Conservation (phyloP, 768 basidiomycete species). For the Porpolomopsis calyptriformis region DNA sequence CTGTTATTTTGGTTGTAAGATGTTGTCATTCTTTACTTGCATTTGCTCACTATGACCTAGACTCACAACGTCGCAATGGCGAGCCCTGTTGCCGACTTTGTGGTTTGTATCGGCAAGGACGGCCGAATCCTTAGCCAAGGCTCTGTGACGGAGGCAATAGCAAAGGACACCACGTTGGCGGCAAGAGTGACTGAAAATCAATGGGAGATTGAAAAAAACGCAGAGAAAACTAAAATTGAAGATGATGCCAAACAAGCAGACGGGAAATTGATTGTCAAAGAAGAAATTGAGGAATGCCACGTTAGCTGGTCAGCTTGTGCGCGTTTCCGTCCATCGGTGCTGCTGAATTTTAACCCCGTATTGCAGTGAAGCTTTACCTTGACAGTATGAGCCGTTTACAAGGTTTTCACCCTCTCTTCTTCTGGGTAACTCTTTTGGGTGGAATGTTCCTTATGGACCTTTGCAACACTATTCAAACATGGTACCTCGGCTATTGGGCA, state of each 20-base stretch:
- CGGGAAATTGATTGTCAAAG: constrained; percentile 54
- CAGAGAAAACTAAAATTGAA: no score
- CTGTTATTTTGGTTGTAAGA: constrained; percentile 69
- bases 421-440: constrained; percentile 21
- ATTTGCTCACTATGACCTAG: constrained; percentile 14
- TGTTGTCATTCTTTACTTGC: background rate
- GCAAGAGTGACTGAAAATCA: constrained; percentile 22
- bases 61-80: constrained; percentile 45
- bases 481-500: constrained; percentile 39
- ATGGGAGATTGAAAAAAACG: no score
- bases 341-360: constrained; percentile 9
- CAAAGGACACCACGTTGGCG: constrained; percentile 26
- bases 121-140: constrained; percentile 43
- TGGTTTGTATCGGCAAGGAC: constrained; percentile 44
- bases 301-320: constrained; percentile 40
- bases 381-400: constrained; percentile 26
- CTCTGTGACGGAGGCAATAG: constrained; percentile 38
- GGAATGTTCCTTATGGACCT: constrained; percentile 18
- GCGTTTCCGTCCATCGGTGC: constrained; percentile 11
- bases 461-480: constrained; percentile 24
- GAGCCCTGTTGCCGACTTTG: constrained; percentile 41
- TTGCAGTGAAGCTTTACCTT: constrained; percentile 29
- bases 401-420: constrained; percentile 25
- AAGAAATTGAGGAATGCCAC: constrained; percentile 53
- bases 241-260: constrained; percentile 20